Percentiles rank a stretch among this genome's conserved stretches.
These are phyloP conservation scores for Podaxis carcinomalis DNA, from an alignment of 768 basidiomycete genomes.

Conservation along the genomic window DNA sequence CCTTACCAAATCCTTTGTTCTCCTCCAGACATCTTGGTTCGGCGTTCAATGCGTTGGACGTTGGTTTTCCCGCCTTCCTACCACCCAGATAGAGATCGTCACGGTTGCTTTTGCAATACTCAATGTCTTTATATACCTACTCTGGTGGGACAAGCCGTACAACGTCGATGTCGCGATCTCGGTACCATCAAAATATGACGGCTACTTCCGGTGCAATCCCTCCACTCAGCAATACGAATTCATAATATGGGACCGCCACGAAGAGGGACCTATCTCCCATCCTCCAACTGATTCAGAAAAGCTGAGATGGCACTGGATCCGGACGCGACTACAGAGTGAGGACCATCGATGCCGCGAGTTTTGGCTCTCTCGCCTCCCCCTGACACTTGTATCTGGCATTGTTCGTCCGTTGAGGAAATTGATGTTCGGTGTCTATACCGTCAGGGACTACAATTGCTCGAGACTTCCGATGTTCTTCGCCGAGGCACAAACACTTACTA, in stretches of 20 bases:
- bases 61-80: background rate
- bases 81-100: background rate
- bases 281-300: background rate
- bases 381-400: background rate
- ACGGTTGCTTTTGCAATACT: background rate
- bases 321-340: background rate
- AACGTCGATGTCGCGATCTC: background rate
- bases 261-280: background rate
- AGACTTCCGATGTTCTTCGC: background rate
- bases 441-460: background rate
- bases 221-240: background rate
- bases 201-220: background rate
- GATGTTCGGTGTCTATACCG: background rate
- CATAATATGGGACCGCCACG: background rate
- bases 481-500: background rate
- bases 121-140: background rate
- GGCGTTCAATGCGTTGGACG: background rate
- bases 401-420: background rate
- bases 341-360: background rate
- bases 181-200: background rate
- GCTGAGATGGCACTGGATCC: background rate
- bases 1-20: background rate
- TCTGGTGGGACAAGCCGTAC: background rate
- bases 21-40: background rate
- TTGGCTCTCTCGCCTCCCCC: background rate